A percentile compares a stretch with the other conserved stretches of the same genome.
phyloP scores from a whole-genome alignment of 305 asterid genomes.

The Caryopteris hybrid region DNA sequence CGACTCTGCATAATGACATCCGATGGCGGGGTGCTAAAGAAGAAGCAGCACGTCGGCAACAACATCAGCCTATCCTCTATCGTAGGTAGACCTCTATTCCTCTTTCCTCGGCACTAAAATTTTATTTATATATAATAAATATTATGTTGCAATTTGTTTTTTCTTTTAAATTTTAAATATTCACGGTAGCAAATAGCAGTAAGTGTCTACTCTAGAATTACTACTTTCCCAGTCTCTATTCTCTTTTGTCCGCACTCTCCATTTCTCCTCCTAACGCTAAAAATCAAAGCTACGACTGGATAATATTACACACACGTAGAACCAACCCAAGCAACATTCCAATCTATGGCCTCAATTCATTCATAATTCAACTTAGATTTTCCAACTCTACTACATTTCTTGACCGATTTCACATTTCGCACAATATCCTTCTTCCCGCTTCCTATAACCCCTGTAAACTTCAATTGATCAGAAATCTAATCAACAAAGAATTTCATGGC shows the following conservation, averaged over 20 bases:
- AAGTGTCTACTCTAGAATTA: too few species aligned
- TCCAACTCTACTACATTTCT: neutral
- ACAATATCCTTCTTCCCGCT: neutral
- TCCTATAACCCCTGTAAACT: neutral
- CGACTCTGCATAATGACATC: too few species aligned
- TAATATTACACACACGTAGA: slow-evolving; percentile 49
- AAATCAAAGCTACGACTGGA: slow-evolving; percentile 28
- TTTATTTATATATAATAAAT: too few species aligned
- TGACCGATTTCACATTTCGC: neutral
- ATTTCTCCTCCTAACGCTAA: neutral
- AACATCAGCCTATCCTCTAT: too few species aligned
- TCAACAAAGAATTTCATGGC: slow-evolving; percentile 36
- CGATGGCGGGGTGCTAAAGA: too few species aligned
- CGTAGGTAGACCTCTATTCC: too few species aligned
- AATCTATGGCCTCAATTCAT: slow-evolving; percentile 34
- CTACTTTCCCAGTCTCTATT: neutral
- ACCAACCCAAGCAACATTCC: slow-evolving; percentile 1
- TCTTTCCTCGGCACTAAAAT: too few species aligned
- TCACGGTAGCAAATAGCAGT: too few species aligned
- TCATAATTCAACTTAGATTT: slow-evolving; percentile 15
- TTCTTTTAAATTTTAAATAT: too few species aligned
- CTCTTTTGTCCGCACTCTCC: neutral
- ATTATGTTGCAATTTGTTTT: too few species aligned
- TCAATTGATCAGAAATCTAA: neutral
- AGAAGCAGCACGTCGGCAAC: too few species aligned